A percentile compares a stretch with the other conserved stretches of the same genome.
These are phyloP conservation scores for Silene uniflora DNA, from an alignment of 148 eudicot species.

Conservation along the genomic window DNA sequence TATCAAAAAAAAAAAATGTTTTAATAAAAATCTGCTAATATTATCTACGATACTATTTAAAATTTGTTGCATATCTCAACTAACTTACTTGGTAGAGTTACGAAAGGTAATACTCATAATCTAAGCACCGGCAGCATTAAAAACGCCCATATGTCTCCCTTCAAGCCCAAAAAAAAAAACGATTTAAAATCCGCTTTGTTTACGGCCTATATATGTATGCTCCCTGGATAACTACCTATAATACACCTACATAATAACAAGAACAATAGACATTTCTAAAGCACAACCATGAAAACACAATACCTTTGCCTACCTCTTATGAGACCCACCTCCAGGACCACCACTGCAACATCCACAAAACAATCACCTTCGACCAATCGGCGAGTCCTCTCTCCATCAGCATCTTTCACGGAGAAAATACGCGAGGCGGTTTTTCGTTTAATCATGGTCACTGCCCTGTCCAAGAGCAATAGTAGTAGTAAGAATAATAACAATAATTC, in stretches of 20 bases:
- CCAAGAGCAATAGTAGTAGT: constrained; percentile 25
- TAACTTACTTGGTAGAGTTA: no score
- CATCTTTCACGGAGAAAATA: constrained; percentile 50
- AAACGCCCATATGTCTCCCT: no score
- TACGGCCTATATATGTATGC: not conserved
- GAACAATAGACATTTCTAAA: not conserved
- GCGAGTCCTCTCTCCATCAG: constrained; percentile 23
- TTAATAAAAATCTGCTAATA: no score
- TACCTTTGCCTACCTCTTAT: constrained; percentile 51
- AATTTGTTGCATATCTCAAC: no score
- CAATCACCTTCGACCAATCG: constrained; percentile 21
- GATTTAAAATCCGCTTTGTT: no score
- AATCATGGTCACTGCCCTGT: constrained; percentile 65
- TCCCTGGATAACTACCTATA: not conserved
- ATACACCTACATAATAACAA: not conserved
- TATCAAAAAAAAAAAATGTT: no score
- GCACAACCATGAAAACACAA: constrained; percentile 35
- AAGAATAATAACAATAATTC: not conserved
- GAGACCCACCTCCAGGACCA: constrained; percentile 13
- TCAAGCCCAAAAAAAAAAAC: no score
- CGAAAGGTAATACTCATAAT: no score
- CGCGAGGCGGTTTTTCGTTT: constrained; percentile 57
- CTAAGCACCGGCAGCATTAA: no score
- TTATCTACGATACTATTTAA: no score
- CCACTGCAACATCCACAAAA: constrained; percentile 14